Percentiles rank a stretch among this genome's conserved stretches.
Conservation (phyloP, 2,329 filamentous ascomycete species). For the Penicillium sp. region DNA sequence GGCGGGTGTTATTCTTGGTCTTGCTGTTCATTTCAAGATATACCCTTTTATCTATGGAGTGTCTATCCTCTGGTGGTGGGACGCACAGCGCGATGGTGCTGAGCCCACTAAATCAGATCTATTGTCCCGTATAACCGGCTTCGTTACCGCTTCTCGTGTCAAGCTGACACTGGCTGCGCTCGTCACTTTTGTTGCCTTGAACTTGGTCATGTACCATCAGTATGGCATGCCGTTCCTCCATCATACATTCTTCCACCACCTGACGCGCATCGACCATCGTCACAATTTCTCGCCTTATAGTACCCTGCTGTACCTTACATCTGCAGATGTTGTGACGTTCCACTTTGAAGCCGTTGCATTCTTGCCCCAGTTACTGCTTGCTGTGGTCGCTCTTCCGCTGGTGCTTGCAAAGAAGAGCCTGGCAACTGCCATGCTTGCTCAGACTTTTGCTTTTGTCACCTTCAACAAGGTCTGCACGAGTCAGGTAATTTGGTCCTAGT, state of each 20-base stretch:
- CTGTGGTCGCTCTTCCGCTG: conserved; percentile 70
- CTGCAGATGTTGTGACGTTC: conserved; percentile 50
- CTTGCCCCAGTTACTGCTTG: conserved; percentile 77
- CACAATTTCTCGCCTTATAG: conserved; percentile 99
- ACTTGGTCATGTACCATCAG: conserved; percentile 69
- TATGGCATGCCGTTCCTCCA: conserved; percentile 78
- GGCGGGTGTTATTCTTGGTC: conserved; percentile 70
- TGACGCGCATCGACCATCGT: conserved; percentile 88
- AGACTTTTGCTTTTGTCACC: conserved; percentile 94
- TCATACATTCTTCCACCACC: conserved; percentile 89
- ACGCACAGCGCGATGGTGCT: conserved; percentile 25
- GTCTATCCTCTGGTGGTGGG: conserved; percentile 43
- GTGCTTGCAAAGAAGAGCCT: conserved; percentile 75
- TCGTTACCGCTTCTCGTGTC: conserved; percentile 40
- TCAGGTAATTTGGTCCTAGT: conserved; percentile 56
- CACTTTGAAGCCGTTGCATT: conserved; percentile 78
- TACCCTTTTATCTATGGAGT: conserved; percentile 95
- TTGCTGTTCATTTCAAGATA: conserved; percentile 95
- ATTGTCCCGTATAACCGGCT: conserved; percentile 21
- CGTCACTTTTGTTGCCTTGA: conserved; percentile 67
- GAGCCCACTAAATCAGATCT: conserved; percentile 2
- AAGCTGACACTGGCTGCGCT: conserved; percentile 57
- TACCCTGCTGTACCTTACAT: conserved; percentile 79
- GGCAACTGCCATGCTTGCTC: conserved; percentile 78
- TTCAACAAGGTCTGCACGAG: conserved; percentile 99